A percentile compares a stretch with the other conserved stretches of the same genome.
These are phyloP conservation scores for Globisporangium cederbergense DNA, from an alignment of 352 stramenopile genomes.

Conservation along the genomic window DNA sequence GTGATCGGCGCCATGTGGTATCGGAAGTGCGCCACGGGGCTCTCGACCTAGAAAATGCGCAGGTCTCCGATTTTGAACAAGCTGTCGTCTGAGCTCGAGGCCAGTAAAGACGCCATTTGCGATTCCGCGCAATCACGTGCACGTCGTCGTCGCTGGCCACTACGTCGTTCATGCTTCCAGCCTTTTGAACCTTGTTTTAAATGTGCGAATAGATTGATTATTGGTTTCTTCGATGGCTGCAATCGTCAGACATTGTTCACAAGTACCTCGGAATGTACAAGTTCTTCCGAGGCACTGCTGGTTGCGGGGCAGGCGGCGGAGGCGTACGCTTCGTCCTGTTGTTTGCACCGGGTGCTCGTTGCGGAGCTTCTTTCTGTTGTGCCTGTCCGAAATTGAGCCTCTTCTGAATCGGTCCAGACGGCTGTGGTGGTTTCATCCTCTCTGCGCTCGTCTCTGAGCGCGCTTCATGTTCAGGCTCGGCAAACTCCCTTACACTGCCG, in stretches of 20 bases:
- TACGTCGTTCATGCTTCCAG: slow-evolving; percentile 92
- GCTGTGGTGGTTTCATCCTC: background rate
- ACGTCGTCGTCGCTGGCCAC: slow-evolving; percentile 95
- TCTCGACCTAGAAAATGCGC: slow-evolving; percentile 89
- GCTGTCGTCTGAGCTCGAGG: slow-evolving; percentile 97
- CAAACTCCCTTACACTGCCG: background rate
- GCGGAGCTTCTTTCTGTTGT: background rate
- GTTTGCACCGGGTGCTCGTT: background rate
- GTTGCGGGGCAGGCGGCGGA: background rate
- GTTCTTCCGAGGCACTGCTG: slow-evolving; percentile 1
- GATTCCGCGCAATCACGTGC: slow-evolving; percentile 99
- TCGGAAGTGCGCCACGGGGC: slow-evolving; percentile 92
- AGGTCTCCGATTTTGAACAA: slow-evolving; percentile 97
- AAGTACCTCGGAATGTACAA: slow-evolving; percentile 20
- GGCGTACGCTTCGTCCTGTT: background rate
- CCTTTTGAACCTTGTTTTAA: slow-evolving; percentile 29
- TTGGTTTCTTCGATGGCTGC: background rate
- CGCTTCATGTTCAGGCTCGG: slow-evolving; percentile 7
- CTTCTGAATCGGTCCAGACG: slow-evolving; percentile 1
- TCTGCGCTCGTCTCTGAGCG: background rate
- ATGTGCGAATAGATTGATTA: too few relatives aligned
- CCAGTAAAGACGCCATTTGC: slow-evolving; percentile 96
- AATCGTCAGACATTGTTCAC: slow-evolving; percentile 1
- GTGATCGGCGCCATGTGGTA: slow-evolving; percentile 97
- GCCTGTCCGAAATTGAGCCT: slow-evolving; percentile 5